phyloP scores from a whole-genome alignment of 306 rosid genomes.

The Macrotyloma uniflorum region DNA sequence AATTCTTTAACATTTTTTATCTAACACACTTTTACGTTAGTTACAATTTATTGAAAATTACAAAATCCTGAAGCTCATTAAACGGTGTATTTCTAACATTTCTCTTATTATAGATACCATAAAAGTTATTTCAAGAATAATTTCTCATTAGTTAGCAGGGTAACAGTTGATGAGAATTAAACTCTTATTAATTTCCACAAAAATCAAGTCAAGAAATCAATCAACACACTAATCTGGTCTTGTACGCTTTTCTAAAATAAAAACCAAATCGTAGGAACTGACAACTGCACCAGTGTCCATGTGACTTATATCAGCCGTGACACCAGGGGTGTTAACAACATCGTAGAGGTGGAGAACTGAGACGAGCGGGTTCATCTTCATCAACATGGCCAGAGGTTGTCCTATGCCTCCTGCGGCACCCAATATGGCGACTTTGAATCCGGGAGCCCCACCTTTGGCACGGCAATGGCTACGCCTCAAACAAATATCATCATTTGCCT shows the following conservation, averaged over 20 bases:
- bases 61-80: too few relatives aligned
- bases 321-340: slow-evolving; percentile 90
- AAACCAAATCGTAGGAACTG: not conserved
- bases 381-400: slow-evolving; percentile 85
- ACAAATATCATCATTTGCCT: slow-evolving; percentile 51
- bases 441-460: slow-evolving; percentile 79
- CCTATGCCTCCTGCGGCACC: slow-evolving; percentile 99
- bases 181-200: not conserved
- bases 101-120: too few relatives aligned
- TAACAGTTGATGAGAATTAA: too few relatives aligned
- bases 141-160: too few relatives aligned
- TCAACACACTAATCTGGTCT: not conserved
- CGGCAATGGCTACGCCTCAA: slow-evolving; percentile 63
- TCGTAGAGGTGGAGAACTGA: slow-evolving; percentile 92
- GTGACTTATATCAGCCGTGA: slow-evolving; percentile 90
- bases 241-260: too few relatives aligned
- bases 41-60: too few relatives aligned
- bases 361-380: slow-evolving; percentile 91
- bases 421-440: slow-evolving; percentile 83
- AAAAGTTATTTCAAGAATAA: too few relatives aligned
- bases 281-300: slow-evolving; percentile 96
- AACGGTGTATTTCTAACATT: too few relatives aligned
- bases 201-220: not conserved
- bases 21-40: too few relatives aligned
- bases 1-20: too few relatives aligned